Evolutionary conservation across 106 monocot species (phyloP), one percentile per base, ranked within the genome.

Genomic region (Dioscorea zingiberensis): DNA sequence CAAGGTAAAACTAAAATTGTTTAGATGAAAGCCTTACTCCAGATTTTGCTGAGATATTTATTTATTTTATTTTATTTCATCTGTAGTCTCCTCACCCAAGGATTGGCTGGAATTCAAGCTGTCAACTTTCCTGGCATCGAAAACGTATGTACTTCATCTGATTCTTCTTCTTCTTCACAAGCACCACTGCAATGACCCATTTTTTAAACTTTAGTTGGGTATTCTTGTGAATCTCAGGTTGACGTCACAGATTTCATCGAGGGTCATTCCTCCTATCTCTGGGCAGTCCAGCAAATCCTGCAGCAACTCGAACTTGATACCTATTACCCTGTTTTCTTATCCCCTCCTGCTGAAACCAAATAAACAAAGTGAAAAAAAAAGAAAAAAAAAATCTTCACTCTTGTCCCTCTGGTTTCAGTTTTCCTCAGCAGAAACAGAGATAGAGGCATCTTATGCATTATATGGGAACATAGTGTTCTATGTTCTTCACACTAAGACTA

Each of bases 51-150:
- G 13, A 51, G 15, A 51, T 1, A 18, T 15, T 24, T 23, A 21
- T 44, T 73, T 16, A 13, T 61, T 60, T 49, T 69, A 32, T 38
- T 13, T 48, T 47, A 24, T 61, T 3, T 55, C 17, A 26, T 19
- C 4, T 83, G 73, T 72, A 94, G 94, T 73, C 66, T 94, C 30
- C 77, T 94, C 15, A 76, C 90, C 18, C 87, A 90, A 77, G 90
- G 94, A 30, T 73, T 94, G 61, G 94, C 94, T 62, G 94, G 94
- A 64, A 94, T 94, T 66, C 94, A 94, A 69, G 71, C 87, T 18
- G 73, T 94, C n/a, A 65, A 90, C 25, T 21, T 83, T 58, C 80
- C 90, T 71, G 94, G 94, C 57, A 63, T 94, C 58, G 86, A 94
- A 79, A 94, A 94, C 65, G 94, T 89, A 73, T 55, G 68, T 72